Evolutionary conservation across 2,329 filamentous ascomycete genomes (phyloP), one percentile per base, ranked within the genome.

Genomic region (Fusarium neocosmosporiellum): DNA sequence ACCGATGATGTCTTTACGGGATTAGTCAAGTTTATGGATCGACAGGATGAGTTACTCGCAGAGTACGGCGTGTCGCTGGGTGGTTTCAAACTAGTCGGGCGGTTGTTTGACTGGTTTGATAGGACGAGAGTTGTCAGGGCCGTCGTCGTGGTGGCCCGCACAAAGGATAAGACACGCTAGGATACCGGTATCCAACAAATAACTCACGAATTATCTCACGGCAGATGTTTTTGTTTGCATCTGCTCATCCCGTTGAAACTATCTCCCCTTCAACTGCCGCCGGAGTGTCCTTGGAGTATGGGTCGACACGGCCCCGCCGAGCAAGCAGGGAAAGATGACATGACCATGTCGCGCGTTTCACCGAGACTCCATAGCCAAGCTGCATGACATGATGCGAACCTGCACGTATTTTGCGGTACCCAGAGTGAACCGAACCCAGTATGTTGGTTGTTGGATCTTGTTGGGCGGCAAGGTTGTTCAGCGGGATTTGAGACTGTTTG

Each of bases 1-100:
- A 87, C 88, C 3, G 81, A 84, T 7, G 78, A 88, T 67, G 88
- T 89, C 0, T 90, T 90, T 72, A 70, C 78, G 0, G 87, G 87
- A 0, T 75, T 90, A 18, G 83, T 85, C 5, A 71, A 60, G 2
- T 88, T 85, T 64, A 77, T 90, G 29, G 75, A 77, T 20, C 65
- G 63, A 8, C 83, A 84, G 41, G 80, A 82, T 16, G 65, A 69
- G 8, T 75, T 78, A 0, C 65, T 84, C 34, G 73, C 75, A 16
- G 77, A 77, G 27, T 82, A 84, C 14, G 82, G 82, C 0, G 78
- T 84, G 33, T 79, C 80, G 0, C 65, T 84, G 58, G 81, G 78
- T 0, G 81, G 80, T 5, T 83, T 79, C 64, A 82, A 81, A 71
- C 67, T 83, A 31, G 81, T 81, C 0, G 81, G 78, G 16, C 78